Conservation (phyloP, 495 filamentous ascomycete species). For the Penicillium fimorum region DNA sequence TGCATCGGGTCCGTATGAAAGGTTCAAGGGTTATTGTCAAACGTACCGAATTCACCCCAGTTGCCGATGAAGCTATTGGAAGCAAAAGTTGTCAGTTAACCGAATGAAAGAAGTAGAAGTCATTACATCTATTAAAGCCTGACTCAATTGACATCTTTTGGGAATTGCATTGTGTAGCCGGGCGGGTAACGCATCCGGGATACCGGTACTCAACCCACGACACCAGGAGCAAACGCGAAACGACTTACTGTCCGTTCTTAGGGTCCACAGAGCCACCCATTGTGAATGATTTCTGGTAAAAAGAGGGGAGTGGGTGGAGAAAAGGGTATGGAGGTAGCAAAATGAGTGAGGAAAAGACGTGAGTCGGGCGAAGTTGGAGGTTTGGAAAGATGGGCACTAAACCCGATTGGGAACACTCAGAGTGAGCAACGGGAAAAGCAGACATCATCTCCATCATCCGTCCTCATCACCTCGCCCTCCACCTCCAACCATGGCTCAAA, state of each 20-base stretch:
- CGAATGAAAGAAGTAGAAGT: not conserved
- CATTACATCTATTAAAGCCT: not conserved
- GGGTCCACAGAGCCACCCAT: conserved; percentile 69
- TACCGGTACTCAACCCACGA: conserved; percentile 15
- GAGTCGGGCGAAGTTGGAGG: conserved; percentile 39
- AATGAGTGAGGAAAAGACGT: conserved; percentile 32
- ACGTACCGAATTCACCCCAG: conserved; percentile 87
- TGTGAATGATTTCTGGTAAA: conserved; percentile 37
- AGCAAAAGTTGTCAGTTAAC: conserved; percentile 27
- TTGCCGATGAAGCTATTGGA: conserved; percentile 70
- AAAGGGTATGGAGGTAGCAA: conserved; percentile 22
- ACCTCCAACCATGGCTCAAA: conserved; percentile 53
- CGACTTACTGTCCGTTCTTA: conserved; percentile 70
- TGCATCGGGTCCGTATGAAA: conserved; percentile 17
- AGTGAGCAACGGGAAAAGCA: conserved; percentile 37
- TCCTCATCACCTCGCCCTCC: conserved; percentile 23
- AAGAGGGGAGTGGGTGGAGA: conserved; percentile 20
- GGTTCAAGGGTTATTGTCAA: conserved; percentile 25
- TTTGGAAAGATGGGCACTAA: conserved; percentile 31
- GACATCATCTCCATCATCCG: conserved; percentile 26
- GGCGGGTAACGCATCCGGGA: conserved; percentile 29
- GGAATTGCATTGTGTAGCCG: conserved; percentile 9
- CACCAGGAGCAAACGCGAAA: conserved; percentile 14
- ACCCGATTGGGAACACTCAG: conserved; percentile 38
- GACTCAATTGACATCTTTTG: conserved; percentile 2